These are phyloP conservation scores for Didymella arachidicola DNA, from an alignment of 2,329 filamentous ascomycete genomes.

Conservation along the genomic window DNA sequence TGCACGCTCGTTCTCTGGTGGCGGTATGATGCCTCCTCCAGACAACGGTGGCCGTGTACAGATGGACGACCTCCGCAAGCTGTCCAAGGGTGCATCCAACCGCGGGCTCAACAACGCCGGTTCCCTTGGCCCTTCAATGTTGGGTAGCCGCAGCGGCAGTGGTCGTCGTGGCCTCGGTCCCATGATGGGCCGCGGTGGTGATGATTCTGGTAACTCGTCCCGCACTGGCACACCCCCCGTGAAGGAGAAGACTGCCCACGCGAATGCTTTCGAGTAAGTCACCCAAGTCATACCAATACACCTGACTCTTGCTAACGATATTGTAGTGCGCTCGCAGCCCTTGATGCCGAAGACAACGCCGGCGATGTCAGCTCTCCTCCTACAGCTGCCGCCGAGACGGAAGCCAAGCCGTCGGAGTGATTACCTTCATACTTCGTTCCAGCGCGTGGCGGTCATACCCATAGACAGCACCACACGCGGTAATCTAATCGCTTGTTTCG, in stretches of 20 bases:
- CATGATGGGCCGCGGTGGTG: conserved; percentile 68
- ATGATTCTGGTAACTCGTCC: conserved; percentile 87
- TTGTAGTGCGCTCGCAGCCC: conserved; percentile 61
- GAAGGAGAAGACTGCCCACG: conserved; percentile 69
- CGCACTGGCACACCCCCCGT: conserved; percentile 86
- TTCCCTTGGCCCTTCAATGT: conserved; percentile 81
- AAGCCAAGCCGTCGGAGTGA: conserved; percentile 50
- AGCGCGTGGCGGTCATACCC: conserved; percentile 47
- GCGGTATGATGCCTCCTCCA: conserved; percentile 72
- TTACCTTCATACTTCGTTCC: conserved; percentile 44
- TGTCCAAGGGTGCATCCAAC: conserved; percentile 67
- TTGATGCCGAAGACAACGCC: conserved; percentile 66
- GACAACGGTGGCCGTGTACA: conserved; percentile 82
- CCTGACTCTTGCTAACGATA: conserved; percentile 25
- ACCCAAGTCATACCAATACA: background rate
- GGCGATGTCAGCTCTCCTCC: conserved; percentile 69
- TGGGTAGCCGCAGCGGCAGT: conserved; percentile 89
- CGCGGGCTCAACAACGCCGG: conserved; percentile 64
- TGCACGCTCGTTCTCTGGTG: conserved; percentile 79
- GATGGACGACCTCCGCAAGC: conserved; percentile 87
- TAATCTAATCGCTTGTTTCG: conserved; percentile 52
- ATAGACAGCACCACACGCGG: conserved; percentile 48
- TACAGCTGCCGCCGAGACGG: conserved; percentile 60
- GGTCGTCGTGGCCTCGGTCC: conserved; percentile 79
- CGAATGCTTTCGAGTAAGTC: conserved; percentile 92